phyloP scores from a whole-genome alignment of 1,139 yeast genomes.

The Citeromyces hawaiiensis region DNA sequence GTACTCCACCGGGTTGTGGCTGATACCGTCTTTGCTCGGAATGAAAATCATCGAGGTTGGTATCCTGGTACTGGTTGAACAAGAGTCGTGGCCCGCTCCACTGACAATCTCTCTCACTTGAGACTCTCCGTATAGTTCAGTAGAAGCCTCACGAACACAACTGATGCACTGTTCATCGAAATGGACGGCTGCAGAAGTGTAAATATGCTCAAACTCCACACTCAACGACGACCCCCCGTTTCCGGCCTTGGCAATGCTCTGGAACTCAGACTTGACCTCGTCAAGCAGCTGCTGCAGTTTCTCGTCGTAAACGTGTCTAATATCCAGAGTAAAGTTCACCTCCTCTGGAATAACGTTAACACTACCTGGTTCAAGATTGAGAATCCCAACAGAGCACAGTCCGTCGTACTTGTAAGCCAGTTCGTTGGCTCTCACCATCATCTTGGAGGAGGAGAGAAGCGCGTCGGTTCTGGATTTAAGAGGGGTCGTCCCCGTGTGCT shows the following conservation, averaged over 20 bases:
- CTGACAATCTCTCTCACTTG: conserved; percentile 34
- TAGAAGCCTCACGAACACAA: conserved; percentile 38
- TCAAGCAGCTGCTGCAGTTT: conserved; percentile 23
- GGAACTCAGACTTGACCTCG: conserved; percentile 25
- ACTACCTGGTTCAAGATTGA: conserved; percentile 42
- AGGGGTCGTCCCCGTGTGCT: conserved; percentile 73
- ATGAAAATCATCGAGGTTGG: conserved; percentile 71
- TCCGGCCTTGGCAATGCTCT: conserved; percentile 21
- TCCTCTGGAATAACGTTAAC: conserved; percentile 56
- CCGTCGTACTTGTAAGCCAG: conserved; percentile 40
- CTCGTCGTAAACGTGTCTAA: conserved; percentile 33
- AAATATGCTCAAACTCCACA: conserved; percentile 26
- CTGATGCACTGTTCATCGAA: conserved; percentile 36
- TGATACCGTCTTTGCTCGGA: conserved; percentile 58
- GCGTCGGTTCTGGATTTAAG: conserved; percentile 49
- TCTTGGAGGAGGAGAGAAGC: conserved; percentile 38
- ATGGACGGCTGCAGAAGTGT: conserved; percentile 39
- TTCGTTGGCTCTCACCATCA: conserved; percentile 42
- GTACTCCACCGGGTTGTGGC: conserved; percentile 58
- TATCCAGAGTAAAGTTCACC: conserved; percentile 43
- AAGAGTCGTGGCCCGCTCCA: conserved; percentile 70
- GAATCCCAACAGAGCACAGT: conserved; percentile 44
- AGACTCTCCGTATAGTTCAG: conserved; percentile 29
- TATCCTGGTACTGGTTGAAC: conserved; percentile 36
- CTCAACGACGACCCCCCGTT: conserved; percentile 14